Evolutionary conservation across 768 basidiomycete genomes (phyloP), one percentile per base, ranked within the genome.

Genomic region (Fistulinella prunicolor): DNA sequence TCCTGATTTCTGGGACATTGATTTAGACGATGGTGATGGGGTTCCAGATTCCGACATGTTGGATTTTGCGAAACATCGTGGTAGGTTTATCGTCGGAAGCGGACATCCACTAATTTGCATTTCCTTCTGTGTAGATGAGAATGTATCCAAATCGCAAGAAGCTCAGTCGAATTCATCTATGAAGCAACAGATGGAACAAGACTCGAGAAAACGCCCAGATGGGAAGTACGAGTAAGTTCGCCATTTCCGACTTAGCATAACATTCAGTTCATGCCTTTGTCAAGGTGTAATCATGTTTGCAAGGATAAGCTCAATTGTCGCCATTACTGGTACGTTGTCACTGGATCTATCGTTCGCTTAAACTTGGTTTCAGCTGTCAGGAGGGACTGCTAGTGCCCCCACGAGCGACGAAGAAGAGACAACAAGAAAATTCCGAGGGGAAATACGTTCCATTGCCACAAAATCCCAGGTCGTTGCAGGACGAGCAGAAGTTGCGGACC

Each of bases 271-370:
- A 26, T 29, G 23, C n/a, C 42, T 26, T 34, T 37, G 35, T 9
- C 46, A 32, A 89, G 88, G 42, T 93, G 90, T 59, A 86, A 87
- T 55, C 90, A 93, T 56, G 43, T 75, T 19, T 93, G 90, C 74
- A 88, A 85, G 62, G 81, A 89, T 58, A 92, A 90, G 65, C 67
- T 70, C 4, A 74, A 71, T 36, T 93, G 90, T 60, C 78, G 83
- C 21, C 90, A 93, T 70, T 62, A 83, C 29, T 92, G 90, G 90
- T 53, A 72, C 35, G 42, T 54, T 23, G 43, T 13, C 54, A 53
- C 34, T 36, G 38, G 34, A 38, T 21, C 23, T 16, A 20, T 37
- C 9, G 2, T 32, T 44, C 44, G 32, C 55, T n/a, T 60, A 45
- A 61, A 17, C 43, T 35, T 44, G 41, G 40, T 22, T 35, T n/a